Conservation (phyloP, 2,329 filamentous ascomycete species). For the Emericellopsis cladophorae region DNA sequence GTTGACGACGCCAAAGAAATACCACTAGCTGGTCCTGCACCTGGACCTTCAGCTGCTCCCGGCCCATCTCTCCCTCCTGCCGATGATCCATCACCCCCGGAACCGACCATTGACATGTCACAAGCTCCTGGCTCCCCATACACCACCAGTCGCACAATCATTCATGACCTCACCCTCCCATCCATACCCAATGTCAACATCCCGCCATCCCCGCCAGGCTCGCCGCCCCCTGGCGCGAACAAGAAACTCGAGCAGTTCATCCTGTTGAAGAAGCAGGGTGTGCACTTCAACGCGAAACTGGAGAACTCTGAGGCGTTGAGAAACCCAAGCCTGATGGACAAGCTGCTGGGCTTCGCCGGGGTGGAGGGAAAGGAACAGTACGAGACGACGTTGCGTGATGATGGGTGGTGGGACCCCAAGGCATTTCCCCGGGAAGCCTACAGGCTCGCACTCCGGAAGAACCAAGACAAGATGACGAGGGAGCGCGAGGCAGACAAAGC, state of each 20-base stretch:
- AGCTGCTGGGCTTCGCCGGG: slow-evolving; percentile 56
- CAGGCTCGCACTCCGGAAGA: slow-evolving; percentile 33
- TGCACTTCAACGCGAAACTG: slow-evolving; percentile 69
- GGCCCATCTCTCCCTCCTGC: neutral
- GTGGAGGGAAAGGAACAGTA: slow-evolving; percentile 45
- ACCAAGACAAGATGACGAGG: slow-evolving; percentile 30
- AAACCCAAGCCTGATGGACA: slow-evolving; percentile 62
- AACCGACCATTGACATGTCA: slow-evolving; percentile 2
- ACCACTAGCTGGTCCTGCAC: neutral
- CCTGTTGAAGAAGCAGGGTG: slow-evolving; percentile 60
- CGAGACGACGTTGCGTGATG: slow-evolving; percentile 40
- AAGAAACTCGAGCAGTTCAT: slow-evolving; percentile 65
- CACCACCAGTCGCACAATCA: slow-evolving; percentile 46
- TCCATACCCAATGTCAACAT: slow-evolving; percentile 60
- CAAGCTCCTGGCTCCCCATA: slow-evolving; percentile 48
- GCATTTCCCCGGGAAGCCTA: slow-evolving; percentile 43
- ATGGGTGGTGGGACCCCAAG: slow-evolving; percentile 44
- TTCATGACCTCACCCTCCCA: slow-evolving; percentile 65
- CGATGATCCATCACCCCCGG: neutral
- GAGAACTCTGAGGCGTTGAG: slow-evolving; percentile 52
- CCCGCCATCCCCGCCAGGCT: slow-evolving; percentile 57
- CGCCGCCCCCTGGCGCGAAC: slow-evolving; percentile 37
- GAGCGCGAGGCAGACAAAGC: slow-evolving; percentile 30
- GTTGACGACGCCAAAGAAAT: neutral
- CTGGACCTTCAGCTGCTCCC: slow-evolving; percentile 1